Percentiles rank a stretch among this genome's conserved stretches.
Conservation (phyloP, 768 basidiomycete genomes). For the Arthromyces matolae region DNA sequence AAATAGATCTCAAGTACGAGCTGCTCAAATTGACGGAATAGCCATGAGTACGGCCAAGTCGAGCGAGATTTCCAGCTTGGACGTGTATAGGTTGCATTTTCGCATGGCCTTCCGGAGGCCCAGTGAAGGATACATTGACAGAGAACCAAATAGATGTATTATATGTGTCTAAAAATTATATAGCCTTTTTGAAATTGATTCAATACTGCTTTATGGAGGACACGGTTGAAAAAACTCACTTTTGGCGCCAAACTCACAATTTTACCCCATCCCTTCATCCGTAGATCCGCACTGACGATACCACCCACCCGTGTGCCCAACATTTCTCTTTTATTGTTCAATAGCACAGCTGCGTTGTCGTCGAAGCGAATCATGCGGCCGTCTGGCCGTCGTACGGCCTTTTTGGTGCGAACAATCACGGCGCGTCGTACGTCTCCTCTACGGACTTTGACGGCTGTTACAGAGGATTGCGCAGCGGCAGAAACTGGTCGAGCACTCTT, state of each 20-base stretch:
- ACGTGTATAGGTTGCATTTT: too few relatives aligned
- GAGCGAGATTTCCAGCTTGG: too few relatives aligned
- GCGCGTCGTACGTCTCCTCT: constrained; percentile 94
- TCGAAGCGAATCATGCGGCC: constrained; percentile 88
- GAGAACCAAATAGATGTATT: too few relatives aligned
- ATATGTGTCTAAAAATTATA: too few relatives aligned
- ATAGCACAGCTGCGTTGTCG: constrained; percentile 91
- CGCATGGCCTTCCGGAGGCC: too few relatives aligned
- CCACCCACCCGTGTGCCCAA: constrained; percentile 92
- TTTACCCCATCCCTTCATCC: constrained; percentile 93
- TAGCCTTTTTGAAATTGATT: too few relatives aligned
- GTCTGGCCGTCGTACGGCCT: constrained; percentile 80
- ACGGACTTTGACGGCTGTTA: constrained; percentile 85
- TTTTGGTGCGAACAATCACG: constrained; percentile 91
- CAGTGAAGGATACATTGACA: too few relatives aligned
- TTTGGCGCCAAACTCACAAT: constrained; percentile 90
- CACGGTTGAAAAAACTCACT: too few relatives aligned
- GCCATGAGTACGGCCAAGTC: too few relatives aligned
- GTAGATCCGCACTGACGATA: constrained; percentile 86
- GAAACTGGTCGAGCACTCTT: constrained; percentile 85
- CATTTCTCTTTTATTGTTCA: constrained; percentile 97
- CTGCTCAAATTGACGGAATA: too few relatives aligned
- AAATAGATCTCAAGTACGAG: too few relatives aligned
- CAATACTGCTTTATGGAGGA: too few relatives aligned
- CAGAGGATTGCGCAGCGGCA: constrained; percentile 58